phyloP scores from a whole-genome alignment of 257 asterid species.

The Solanum tarapatanum region DNA sequence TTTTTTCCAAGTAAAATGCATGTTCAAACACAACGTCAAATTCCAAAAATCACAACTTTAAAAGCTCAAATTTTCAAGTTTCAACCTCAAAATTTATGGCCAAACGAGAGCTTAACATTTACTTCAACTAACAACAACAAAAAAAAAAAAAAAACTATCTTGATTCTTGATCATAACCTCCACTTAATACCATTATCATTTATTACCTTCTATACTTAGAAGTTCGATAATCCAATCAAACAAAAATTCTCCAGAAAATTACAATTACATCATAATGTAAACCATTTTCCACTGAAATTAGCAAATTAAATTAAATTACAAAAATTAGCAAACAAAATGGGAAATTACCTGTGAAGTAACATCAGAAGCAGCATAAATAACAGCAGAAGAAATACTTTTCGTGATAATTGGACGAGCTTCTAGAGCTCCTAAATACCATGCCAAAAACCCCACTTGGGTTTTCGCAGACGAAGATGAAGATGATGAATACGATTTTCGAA shows the following conservation, averaged over 20 bases:
- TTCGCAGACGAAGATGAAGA: slow-evolving; percentile 4
- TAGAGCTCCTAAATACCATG: slow-evolving; percentile 72
- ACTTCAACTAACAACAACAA: background rate
- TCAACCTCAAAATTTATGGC: background rate
- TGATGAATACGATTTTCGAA: slow-evolving; percentile 15
- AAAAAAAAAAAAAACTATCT: background rate
- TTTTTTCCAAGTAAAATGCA: background rate
- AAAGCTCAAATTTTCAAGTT: background rate
- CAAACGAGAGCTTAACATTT: background rate
- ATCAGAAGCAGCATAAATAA: slow-evolving; percentile 79
- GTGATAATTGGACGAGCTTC: slow-evolving; percentile 65
- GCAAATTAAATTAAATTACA: background rate
- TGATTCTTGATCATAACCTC: background rate
- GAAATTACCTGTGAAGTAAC: slow-evolving; percentile 62
- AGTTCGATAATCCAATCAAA: background rate
- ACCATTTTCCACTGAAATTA: background rate
- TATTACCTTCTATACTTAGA: background rate
- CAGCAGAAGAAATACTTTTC: slow-evolving; percentile 48
- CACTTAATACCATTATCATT: background rate
- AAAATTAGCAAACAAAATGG: background rate
- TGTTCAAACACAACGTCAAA: background rate
- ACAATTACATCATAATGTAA: background rate
- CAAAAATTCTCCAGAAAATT: background rate
- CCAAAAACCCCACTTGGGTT: slow-evolving; percentile 33
- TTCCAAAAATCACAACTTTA: background rate